Evolutionary conservation across 202 grass and related monocot species (phyloP), one percentile per base, ranked within the genome.

Genomic region (Zoysia matrella): DNA sequence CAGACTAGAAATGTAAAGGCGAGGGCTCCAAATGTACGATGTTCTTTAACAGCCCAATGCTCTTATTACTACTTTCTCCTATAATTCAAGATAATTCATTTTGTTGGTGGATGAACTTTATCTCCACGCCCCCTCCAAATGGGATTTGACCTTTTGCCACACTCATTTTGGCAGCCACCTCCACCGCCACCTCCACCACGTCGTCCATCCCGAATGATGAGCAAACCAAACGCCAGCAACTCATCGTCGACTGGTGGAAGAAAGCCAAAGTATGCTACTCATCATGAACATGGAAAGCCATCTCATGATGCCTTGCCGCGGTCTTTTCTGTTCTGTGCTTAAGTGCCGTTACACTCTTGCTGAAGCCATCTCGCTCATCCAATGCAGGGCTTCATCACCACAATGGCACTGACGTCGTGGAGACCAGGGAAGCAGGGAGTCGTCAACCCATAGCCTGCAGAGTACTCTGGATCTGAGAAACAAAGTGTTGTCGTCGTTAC

Each of bases 191-290:
- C 78, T 52, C 83, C 76, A 43, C 88, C 83, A 6, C 52, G 61
- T 61, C 80, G 65, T 39, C 39, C 72, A 42, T 80, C 77, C 4
- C 78, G 52, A 73, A 77, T 47, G 47, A 72, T 13, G 7, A 92
- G 81, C 80, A 96, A 88, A 84, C 61, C 74, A 76, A 83, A 67
- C 7, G 39, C 65, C 62, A 78, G 72, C 39, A 76, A 57, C 61
- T 50, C 80, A 66, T 54, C 78, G 56, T 89, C 85, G 16, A 72
- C 68, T 8, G 70, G 75, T 52, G 80, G 74, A 74, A 93, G 89
- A 88, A 95, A 92, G 67, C 78, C 85, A 67, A 99, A 90, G 91
- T 99, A 91, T 52, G 73, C 15, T 81, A 75, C 69, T 75, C 52
- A 85, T 75, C 65, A 80, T 79, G 78, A 52, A 65, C n/a, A 47